Evolutionary conservation across 192 early-diverging fungal genomes (phyloP).

Genomic region (Bifiguratus adelaidae): DNA sequence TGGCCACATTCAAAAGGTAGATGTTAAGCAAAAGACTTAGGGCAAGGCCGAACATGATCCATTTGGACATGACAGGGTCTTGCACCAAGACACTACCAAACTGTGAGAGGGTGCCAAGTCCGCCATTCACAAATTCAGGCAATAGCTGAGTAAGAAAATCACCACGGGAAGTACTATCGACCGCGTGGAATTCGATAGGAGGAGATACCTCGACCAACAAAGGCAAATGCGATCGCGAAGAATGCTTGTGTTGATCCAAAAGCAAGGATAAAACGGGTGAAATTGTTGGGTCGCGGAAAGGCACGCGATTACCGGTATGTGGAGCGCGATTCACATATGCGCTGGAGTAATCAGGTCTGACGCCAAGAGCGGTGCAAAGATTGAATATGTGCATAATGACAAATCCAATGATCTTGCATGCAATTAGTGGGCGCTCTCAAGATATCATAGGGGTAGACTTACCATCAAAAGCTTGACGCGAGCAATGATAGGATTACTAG

Average conservation of each 20-base stretch:
- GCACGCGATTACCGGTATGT: constrained; percentile 13
- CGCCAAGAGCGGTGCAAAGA: constrained; percentile 41
- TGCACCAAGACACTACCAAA: constrained; percentile 40
- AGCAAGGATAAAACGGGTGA: constrained; percentile 29
- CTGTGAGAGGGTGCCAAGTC: constrained; percentile 28
- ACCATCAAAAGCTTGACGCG: constrained; percentile 45
- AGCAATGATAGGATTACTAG: constrained; percentile 34
- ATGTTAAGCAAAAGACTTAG: constrained; percentile 42
- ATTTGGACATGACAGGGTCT: constrained; percentile 45
- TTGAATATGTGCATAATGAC: constrained; percentile 52
- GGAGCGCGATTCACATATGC: not conserved
- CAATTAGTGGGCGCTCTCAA: not conserved
- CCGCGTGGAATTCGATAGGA: constrained; percentile 32
- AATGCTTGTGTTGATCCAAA: constrained; percentile 25
- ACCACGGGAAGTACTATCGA: not conserved
- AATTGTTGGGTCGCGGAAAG: constrained; percentile 25
- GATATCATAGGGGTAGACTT: not conserved
- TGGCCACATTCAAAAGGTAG: constrained; percentile 49
- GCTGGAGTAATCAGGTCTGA: not conserved
- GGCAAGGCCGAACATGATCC: constrained; percentile 31
- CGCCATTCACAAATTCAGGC: constrained; percentile 21
- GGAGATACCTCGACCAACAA: constrained; percentile 39
- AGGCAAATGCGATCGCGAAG: constrained; percentile 21
- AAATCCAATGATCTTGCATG: constrained; percentile 40
- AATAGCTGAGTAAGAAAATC: too few species aligned